A percentile compares a stretch with the other conserved stretches of the same genome.
These are phyloP conservation scores for Aspergillus indologenus DNA, from an alignment of 495 filamentous ascomycete species.

Conservation along the genomic window DNA sequence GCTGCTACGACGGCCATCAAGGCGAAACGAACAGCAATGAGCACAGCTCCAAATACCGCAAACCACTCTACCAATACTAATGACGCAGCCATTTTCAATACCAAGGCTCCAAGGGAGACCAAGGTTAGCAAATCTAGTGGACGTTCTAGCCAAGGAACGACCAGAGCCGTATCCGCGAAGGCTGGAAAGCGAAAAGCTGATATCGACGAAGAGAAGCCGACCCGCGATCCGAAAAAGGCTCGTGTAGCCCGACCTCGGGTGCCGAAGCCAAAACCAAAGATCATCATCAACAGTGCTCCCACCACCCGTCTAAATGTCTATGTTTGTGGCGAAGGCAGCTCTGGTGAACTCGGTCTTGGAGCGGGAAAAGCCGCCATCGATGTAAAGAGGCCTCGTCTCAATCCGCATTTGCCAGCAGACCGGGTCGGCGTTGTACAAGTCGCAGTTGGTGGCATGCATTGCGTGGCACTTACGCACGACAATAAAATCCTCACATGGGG, in stretches of 20 bases:
- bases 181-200: constrained; percentile 45
- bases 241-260: constrained; percentile 25
- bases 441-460: constrained; percentile 65
- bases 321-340: constrained; percentile 66
- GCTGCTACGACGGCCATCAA: constrained; percentile 1
- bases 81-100: constrained; percentile 9
- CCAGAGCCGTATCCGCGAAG: constrained; percentile 16
- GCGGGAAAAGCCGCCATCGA: constrained; percentile 57
- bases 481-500: constrained; percentile 65
- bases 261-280: constrained; percentile 28
- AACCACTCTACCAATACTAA: background rate
- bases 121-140: constrained; percentile 12
- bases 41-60: background rate
- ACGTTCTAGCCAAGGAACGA: constrained; percentile 17
- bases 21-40: constrained; percentile 2
- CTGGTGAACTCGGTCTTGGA: constrained; percentile 66
- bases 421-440: constrained; percentile 61
- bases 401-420: constrained; percentile 54
- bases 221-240: constrained; percentile 29
- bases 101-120: constrained; percentile 10
- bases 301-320: constrained; percentile 57
- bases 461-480: constrained; percentile 57
- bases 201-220: constrained; percentile 26
- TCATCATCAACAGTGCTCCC: constrained; percentile 44
- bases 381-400: constrained; percentile 67